Base-by-base conservation (phyloP, 805 yeast species). In the Candida vartiovaarae region DNA sequence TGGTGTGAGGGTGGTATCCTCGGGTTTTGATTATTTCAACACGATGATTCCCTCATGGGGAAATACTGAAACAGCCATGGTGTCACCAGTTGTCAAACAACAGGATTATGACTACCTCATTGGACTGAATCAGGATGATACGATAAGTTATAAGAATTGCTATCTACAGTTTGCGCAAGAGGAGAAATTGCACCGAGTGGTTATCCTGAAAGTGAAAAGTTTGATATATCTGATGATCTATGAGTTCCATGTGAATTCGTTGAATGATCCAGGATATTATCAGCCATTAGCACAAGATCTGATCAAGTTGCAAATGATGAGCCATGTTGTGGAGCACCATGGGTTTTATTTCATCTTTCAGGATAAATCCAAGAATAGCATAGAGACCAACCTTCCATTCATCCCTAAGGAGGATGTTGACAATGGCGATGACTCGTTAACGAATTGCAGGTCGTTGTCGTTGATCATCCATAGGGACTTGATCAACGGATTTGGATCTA, bases 381-480 rank as follows among this genome's bases (percentile, higher is more conserved):
- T 53, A 4, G 53, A 48, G 42, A 43, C 59, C 8, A 55, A 48
- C 31, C 6, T 56, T 2, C 61, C 61, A 3, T 41, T 43, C 35
- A 41, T 40, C 3, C 48, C 46, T 1, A 32, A 2, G 6, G 41
- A 34, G 8, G 50, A 52, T 9, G 43, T 33, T 5, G 40, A 44
- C 15, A 49, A 50, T 3, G 15, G 42, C 25, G 42, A 42, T 25
- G 49, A 49, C 11, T 35, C 42, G 9, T 32, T 52, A n/a, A 38
- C 48, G 3, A 8, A 36, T 11, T 48, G 46, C 8, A 35, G 42
- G 24, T 7, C 33, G 0, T 54, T 52, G 38, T 46, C 54, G 2
- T 34, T 39, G 9, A 27, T 49, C 5, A 32, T 55, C 2, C 58
- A 56, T 40, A 44, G 47, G 15, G 59, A 56, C 24, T 28, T 56